These are phyloP conservation scores for Quercus wislizeni DNA, from an alignment of 306 rosid species.

Conservation along the genomic window DNA sequence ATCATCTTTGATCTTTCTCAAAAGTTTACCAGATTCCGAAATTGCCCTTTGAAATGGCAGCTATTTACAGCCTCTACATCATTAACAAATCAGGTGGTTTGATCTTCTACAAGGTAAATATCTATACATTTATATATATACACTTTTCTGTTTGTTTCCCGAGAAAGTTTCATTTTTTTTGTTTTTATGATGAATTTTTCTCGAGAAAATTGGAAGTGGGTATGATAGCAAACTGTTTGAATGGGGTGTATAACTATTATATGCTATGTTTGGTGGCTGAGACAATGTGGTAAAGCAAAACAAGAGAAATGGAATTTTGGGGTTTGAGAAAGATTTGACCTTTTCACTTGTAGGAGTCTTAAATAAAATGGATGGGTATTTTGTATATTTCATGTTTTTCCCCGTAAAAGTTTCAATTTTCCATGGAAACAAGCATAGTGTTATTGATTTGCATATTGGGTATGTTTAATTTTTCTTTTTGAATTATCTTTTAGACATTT, in stretches of 20 bases:
- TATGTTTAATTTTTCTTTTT: neutral
- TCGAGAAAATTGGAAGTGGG: neutral
- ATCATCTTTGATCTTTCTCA: neutral
- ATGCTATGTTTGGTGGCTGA: neutral
- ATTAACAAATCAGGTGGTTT: slow-evolving; percentile 94
- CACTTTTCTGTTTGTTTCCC: neutral
- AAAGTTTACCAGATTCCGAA: slow-evolving; percentile 17
- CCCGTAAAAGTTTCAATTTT: neutral
- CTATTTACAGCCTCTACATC: slow-evolving; percentile 87
- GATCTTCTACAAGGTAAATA: slow-evolving; percentile 81
- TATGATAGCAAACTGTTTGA: neutral
- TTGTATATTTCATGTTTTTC: neutral
- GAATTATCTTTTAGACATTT: neutral
- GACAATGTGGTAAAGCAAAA: neutral
- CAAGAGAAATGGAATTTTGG: neutral
- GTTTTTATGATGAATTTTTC: too few species aligned
- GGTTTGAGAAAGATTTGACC: neutral
- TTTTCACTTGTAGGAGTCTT: neutral
- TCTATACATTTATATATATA: too few species aligned
- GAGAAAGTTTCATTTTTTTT: neutral
- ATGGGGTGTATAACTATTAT: neutral
- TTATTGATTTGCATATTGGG: neutral
- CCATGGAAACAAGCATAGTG: neutral
- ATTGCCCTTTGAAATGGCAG: slow-evolving; percentile 55
- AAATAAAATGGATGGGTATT: neutral